phyloP scores from a whole-genome alignment of 1,284 basidiomycete species.

The Abortiporus biennis region DNA sequence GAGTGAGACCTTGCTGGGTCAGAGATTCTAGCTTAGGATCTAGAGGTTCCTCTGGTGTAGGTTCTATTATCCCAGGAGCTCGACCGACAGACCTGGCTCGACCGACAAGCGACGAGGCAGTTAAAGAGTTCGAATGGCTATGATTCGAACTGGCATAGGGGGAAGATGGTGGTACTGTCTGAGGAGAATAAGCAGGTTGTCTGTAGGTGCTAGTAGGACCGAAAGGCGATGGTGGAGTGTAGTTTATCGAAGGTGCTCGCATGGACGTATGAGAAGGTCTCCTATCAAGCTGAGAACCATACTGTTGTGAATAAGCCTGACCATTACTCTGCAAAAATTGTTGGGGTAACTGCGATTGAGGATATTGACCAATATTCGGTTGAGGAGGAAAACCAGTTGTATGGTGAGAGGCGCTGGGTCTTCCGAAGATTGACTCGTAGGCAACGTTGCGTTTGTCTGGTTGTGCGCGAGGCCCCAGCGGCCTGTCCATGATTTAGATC shows the following conservation, averaged over 20 bases:
- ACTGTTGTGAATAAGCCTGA: conserved; percentile 26
- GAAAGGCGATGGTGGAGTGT: conserved; percentile 15
- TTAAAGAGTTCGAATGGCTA: conserved; percentile 24
- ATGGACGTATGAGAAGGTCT: conserved; percentile 22
- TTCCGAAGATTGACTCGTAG: conserved; percentile 80
- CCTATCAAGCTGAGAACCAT: conserved; percentile 21
- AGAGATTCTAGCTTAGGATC: conserved; percentile 43
- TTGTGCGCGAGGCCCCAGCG: conserved; percentile 56
- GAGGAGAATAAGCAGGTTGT: conserved; percentile 19
- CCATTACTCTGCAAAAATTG: conserved; percentile 20
- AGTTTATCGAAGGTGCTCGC: conserved; percentile 17
- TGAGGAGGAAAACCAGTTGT: conserved; percentile 24
- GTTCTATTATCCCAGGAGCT: conserved; percentile 39
- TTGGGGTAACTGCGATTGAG: conserved; percentile 26
- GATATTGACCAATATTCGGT: conserved; percentile 20
- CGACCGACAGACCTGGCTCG: conserved; percentile 50
- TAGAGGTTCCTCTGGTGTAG: conserved; percentile 49
- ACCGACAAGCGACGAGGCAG: conserved; percentile 32
- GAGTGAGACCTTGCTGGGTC: conserved; percentile 52
- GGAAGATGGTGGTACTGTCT: conserved; percentile 23
- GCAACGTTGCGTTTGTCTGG: conserved; percentile 72
- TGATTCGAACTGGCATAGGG: conserved; percentile 24
- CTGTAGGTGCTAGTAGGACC: conserved; percentile 15
- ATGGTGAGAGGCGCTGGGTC: conserved; percentile 57
- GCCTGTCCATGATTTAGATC: conserved; percentile 55